Evolutionary conservation across 2,329 filamentous ascomycete genomes (phyloP), one percentile per base, ranked within the genome.

Genomic region (Curvularia verruculosa): DNA sequence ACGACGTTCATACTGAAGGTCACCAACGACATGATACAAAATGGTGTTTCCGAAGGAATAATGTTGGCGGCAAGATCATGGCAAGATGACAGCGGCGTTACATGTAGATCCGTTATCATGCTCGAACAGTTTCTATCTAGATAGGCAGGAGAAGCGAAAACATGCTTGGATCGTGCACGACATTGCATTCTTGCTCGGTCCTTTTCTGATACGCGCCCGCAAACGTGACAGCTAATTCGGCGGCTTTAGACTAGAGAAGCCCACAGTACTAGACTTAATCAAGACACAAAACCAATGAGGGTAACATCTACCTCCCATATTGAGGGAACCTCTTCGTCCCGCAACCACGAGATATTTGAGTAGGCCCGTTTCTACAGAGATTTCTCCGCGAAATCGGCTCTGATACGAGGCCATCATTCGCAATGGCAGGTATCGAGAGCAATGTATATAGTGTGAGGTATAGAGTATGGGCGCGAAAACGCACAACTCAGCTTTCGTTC

Each of bases 141-240:
- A 29, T 6, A 29, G 7, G 26, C 26, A 29, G 26, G 26, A 29
- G 5, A 29, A 9, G 7, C 26, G 26, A 29, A 2, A 29, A 12
- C 21, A 34, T 15, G 15, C 34, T 51, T 43, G 26, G 39, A 26
- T 51, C 23, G 43, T 12, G 21, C 21, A 43, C 37, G 23, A 43
- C 43, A 45, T 5, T 24, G 49, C 15, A 31, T 24, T 48, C 37
- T 73, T 70, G 7, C 70, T 73, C 1, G 74, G 73, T 52, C 70
- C 68, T 50, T 68, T 69, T 19, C 72, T 8, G 72, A 60, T 31
- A 70, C 70, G 41, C 75, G 71, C 21, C 74, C 60, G 51, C 59
- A n/a, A n/a, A n/a, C n/a, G n/a, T n/a, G n/a, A n/a, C 74, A 73
- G 41, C 15, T 37, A 26, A 54, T 45, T 58, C 55, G 50, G 50